These are phyloP conservation scores for Tephrocybe sp. DNA, from an alignment of 768 basidiomycete species.

Conservation along the genomic window DNA sequence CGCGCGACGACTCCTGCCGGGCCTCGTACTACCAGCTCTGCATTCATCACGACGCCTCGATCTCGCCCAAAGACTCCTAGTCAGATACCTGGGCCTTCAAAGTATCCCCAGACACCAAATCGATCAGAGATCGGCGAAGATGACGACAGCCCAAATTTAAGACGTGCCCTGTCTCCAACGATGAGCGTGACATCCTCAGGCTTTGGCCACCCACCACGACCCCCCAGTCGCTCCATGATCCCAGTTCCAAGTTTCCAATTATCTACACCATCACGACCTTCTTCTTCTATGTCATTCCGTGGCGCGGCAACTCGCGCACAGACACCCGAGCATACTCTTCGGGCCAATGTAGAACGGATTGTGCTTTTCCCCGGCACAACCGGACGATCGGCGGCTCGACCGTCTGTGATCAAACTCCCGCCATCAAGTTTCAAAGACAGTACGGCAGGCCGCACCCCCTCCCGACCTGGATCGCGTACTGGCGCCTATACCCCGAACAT, in stretches of 20 bases:
- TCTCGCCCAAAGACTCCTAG: slow-evolving; percentile 77
- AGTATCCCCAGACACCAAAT: slow-evolving; percentile 34
- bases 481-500: slow-evolving; percentile 62
- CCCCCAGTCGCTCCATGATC: slow-evolving; percentile 82
- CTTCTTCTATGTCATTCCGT: slow-evolving; percentile 67
- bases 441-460: slow-evolving; percentile 51
- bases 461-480: slow-evolving; percentile 62
- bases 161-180: slow-evolving; percentile 66
- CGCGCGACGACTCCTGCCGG: slow-evolving; percentile 58
- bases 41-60: slow-evolving; percentile 50
- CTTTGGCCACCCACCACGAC: slow-evolving; percentile 57
- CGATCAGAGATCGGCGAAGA: slow-evolving; percentile 24
- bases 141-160: slow-evolving; percentile 42
- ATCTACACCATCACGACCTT: slow-evolving; percentile 66
- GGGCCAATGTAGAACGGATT: slow-evolving; percentile 58
- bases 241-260: slow-evolving; percentile 74
- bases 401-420: slow-evolving; percentile 44
- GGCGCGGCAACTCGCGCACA: slow-evolving; percentile 49
- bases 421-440: slow-evolving; percentile 78
- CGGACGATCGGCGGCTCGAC: slow-evolving; percentile 38
- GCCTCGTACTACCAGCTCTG: slow-evolving; percentile 32
- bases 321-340: slow-evolving; percentile 65
- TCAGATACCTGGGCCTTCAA: slow-evolving; percentile 66
- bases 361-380: slow-evolving; percentile 48
- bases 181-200: slow-evolving; percentile 40